phyloP scores from a whole-genome alignment of 192 early-diverging fungal species.

The Ambispora gerdemannii region DNA sequence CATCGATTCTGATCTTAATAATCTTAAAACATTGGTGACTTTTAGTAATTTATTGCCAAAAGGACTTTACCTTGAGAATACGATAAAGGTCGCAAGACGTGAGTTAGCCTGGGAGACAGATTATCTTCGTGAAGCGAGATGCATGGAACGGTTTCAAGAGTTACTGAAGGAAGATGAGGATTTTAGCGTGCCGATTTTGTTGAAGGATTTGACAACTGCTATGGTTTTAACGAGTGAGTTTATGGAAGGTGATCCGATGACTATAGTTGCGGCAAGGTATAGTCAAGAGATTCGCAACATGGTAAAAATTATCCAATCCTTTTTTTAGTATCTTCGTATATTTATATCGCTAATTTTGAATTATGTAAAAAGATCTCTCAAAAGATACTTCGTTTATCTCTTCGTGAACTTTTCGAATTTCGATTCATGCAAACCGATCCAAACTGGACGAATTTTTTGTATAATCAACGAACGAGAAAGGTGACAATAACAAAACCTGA shows the following conservation, averaged over 20 bases:
- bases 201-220: slow-evolving; percentile 62
- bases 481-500: too few species aligned
- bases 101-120: slow-evolving; percentile 95
- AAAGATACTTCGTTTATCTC: slow-evolving; percentile 74
- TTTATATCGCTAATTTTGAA: slow-evolving; percentile 26
- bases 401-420: slow-evolving; percentile 89
- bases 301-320: slow-evolving; percentile 33
- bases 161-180: slow-evolving; percentile 58
- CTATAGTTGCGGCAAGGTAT: slow-evolving; percentile 48
- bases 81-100: slow-evolving; percentile 80
- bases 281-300: slow-evolving; percentile 56
- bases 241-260: slow-evolving; percentile 71
- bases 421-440: slow-evolving; percentile 99
- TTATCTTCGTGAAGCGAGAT: slow-evolving; percentile 81
- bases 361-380: slow-evolving; percentile 63
- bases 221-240: slow-evolving; percentile 80
- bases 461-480: slow-evolving; percentile 61
- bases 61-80: slow-evolving; percentile 96
- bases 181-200: slow-evolving; percentile 72
- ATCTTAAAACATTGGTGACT: slow-evolving; percentile 73
- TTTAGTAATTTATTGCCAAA: slow-evolving; percentile 84
- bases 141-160: slow-evolving; percentile 64
- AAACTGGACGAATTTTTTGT: slow-evolving; percentile 98
- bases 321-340: not conserved
- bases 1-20: slow-evolving; percentile 86